Evolutionary conservation across 78 protist genomes (phyloP), one percentile per base, ranked within the genome.

Genomic region (Protostelium mycophagum): DNA sequence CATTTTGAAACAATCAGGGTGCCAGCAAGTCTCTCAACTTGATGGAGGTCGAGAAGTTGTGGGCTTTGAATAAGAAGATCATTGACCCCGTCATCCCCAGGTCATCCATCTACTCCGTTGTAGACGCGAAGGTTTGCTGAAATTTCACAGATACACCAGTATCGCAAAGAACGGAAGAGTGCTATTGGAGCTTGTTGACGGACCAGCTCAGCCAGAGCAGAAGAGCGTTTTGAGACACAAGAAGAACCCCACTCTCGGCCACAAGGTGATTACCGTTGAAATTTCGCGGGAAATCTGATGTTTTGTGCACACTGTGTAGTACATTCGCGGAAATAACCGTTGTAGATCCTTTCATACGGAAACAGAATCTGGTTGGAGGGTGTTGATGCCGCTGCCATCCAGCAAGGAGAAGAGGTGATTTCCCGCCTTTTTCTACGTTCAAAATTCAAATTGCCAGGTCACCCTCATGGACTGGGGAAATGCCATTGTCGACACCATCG

Each of bases 391-490:
- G 38, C n/a, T 1, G 31, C 35, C 38, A 25, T 95, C 35, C 88
- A 83, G 84, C 98, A 83, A 1, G 95, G 96, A 34, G 99, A 95
- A 87, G 98, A 94, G 88, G 73, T 51, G 73, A 51, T 5, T 5
- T 5, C 5, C 31, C 31, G 88, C 25, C n/a, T 25, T 16, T 16
- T 85, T 25, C 36, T 10, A 28, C 25, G 28, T 23, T 1, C 9
- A 10, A 31, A 28, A 23, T 23, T 39, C 5, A 36, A 28, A 1
- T 85, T 35, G 16, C 85, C 89, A 63, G 73, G 90, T 98, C 34
- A 98, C 99, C 1, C 90, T 99, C 51, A 97, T 98, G 97, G 38
- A 85, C 63, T 98, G 99, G 99, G 99, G 99, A 84, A 99, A 98
- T 90, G 94, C 87, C 38, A 83, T 96, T 84, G 89, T 95, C 34